Percentiles rank a stretch among this genome's conserved stretches.
Conservation (phyloP, 169 alveolate genomes). For the Plasmodium ovale region DNA sequence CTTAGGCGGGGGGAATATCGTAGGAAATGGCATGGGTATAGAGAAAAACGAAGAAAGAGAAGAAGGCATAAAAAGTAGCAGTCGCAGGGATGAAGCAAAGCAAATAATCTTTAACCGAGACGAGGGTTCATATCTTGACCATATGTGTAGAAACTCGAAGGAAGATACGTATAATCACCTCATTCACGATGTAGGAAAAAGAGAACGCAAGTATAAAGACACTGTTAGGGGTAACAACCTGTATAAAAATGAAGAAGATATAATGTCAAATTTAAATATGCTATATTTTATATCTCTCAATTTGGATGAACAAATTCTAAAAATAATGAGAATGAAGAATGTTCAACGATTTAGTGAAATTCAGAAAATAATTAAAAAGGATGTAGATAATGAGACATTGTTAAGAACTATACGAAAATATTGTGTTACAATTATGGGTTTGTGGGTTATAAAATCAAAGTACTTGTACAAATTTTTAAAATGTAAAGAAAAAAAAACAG, state of each 20-base stretch:
- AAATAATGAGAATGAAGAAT: constrained; percentile 65
- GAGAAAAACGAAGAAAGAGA: neutral
- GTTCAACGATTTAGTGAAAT: constrained; percentile 57
- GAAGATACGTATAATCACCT: neutral
- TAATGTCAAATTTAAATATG: constrained; percentile 38
- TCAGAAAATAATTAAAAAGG: constrained; percentile 43
- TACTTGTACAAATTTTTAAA: constrained; percentile 74
- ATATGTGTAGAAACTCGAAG: constrained; percentile 37
- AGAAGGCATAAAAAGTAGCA: neutral
- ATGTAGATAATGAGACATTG: constrained; percentile 16
- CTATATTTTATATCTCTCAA: constrained; percentile 55
- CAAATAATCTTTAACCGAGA: constrained; percentile 58
- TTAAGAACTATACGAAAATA: constrained; percentile 39
- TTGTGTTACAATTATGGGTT: constrained; percentile 65
- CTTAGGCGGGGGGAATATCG: neutral
- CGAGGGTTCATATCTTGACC: constrained; percentile 44
- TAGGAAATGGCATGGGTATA: neutral
- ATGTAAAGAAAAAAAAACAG: constrained; percentile 47
- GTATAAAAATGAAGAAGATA: constrained; percentile 28
- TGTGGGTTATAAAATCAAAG: constrained; percentile 74
- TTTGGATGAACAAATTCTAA: constrained; percentile 71
- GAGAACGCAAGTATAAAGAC: constrained; percentile 11
- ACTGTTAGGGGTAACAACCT: neutral
- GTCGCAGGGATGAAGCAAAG: neutral
- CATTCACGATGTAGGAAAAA: neutral